A percentile compares a stretch with the other conserved stretches of the same genome.
Evolutionary conservation across 495 filamentous ascomycete species (phyloP).

Genomic region (Penicillium parvum): DNA sequence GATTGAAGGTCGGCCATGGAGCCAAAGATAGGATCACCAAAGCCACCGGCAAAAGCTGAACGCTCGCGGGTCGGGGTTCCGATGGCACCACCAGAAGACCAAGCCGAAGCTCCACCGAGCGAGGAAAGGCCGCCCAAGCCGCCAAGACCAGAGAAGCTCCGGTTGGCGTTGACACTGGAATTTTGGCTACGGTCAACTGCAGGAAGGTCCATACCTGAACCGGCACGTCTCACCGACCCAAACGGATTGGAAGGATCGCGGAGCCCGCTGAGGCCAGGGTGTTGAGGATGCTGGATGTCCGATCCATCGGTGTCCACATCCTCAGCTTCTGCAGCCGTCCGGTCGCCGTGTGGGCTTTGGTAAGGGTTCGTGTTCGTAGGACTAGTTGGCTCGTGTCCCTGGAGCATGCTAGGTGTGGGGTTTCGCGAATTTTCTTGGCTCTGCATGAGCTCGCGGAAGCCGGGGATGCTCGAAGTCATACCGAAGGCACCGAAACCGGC

Average conservation of each 20-base stretch:
- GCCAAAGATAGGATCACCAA: slow-evolving; percentile 70
- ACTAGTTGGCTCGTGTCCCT: slow-evolving; percentile 67
- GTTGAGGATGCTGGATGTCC: slow-evolving; percentile 52
- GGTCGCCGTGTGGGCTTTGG: slow-evolving; percentile 84
- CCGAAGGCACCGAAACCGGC: slow-evolving; percentile 64
- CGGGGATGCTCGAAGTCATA: slow-evolving; percentile 70
- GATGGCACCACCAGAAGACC: slow-evolving; percentile 58
- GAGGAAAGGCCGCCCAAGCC: slow-evolving; percentile 56
- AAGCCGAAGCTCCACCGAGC: slow-evolving; percentile 56
- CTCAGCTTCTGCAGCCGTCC: slow-evolving; percentile 50
- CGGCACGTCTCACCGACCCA: slow-evolving; percentile 44
- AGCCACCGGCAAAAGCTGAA: slow-evolving; percentile 58
- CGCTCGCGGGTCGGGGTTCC: slow-evolving; percentile 74
- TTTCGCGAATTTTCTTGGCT: slow-evolving; percentile 56
- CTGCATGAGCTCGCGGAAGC: slow-evolving; percentile 59
- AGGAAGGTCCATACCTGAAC: slow-evolving; percentile 58
- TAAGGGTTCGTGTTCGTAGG: slow-evolving; percentile 98
- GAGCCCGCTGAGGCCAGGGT: slow-evolving; percentile 54
- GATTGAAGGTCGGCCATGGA: slow-evolving; percentile 70
- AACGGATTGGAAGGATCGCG: slow-evolving; percentile 48
- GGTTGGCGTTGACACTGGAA: slow-evolving; percentile 70
- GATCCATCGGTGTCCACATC: slow-evolving; percentile 58
- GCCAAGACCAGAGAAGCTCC: slow-evolving; percentile 64
- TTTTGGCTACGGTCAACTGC: slow-evolving; percentile 80
- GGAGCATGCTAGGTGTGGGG: slow-evolving; percentile 51